Evolutionary conservation across 805 yeast genomes (phyloP).

Genomic region (Candida maesae): DNA sequence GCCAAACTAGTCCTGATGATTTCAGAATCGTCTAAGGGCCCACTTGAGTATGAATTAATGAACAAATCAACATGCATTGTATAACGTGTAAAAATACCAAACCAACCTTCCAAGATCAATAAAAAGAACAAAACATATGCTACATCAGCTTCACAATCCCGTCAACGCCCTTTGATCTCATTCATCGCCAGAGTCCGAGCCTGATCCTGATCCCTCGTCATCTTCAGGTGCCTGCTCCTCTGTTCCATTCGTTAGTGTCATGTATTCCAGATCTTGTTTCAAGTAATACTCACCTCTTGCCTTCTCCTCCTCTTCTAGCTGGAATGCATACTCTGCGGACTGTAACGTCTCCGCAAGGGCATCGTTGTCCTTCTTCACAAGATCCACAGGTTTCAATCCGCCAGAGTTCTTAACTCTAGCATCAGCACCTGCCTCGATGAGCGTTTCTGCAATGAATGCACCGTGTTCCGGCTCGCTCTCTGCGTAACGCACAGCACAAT

Average conservation of each 20-base stretch:
- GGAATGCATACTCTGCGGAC: conserved; percentile 77
- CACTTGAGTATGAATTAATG: neutral
- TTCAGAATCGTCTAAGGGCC: conserved; percentile 21
- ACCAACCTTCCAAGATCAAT: neutral
- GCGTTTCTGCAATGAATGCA: conserved; percentile 66
- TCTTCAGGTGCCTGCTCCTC: conserved; percentile 34
- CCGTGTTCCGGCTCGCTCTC: conserved; percentile 76
- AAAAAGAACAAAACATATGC: too few relatives aligned
- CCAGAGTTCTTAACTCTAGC: conserved; percentile 56
- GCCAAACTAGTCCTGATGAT: conserved; percentile 41
- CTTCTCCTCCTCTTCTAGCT: conserved; percentile 31
- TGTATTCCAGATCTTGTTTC: conserved; percentile 8
- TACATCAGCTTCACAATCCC: too few relatives aligned
- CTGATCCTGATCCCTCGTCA: conserved; percentile 22
- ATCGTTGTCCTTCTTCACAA: conserved; percentile 51
- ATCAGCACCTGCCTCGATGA: conserved; percentile 90
- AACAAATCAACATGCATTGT: conserved; percentile 4
- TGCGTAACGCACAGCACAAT: conserved; percentile 75
- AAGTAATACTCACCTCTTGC: conserved; percentile 30
- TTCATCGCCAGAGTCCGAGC: conserved; percentile 22
- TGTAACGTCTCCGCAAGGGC: conserved; percentile 62
- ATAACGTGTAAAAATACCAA: neutral
- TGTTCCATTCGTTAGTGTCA: conserved; percentile 21
- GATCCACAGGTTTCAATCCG: conserved; percentile 73
- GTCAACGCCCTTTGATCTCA: too few relatives aligned